Percentiles rank a stretch among this genome's conserved stretches.
These are phyloP conservation scores for Curvularia spicifera DNA, from an alignment of 2,329 filamentous ascomycete species.

Conservation along the genomic window DNA sequence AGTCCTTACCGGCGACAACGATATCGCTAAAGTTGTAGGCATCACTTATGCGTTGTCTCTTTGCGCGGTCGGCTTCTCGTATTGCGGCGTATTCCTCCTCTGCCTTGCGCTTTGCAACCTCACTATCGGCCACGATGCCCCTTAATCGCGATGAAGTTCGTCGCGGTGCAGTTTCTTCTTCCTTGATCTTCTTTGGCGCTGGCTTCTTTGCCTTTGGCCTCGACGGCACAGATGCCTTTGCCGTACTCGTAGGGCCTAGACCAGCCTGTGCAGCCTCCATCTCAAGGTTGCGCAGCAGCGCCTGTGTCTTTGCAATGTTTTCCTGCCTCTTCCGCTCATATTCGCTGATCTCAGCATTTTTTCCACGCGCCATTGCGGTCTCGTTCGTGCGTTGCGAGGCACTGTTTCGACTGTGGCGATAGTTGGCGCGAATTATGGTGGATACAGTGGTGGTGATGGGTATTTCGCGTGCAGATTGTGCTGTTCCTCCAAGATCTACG, in stretches of 20 bases:
- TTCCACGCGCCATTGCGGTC: constrained; percentile 41
- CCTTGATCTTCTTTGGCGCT: constrained; percentile 61
- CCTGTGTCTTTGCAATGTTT: constrained; percentile 87
- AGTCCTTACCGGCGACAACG: constrained; percentile 79
- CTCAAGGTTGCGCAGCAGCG: constrained; percentile 78
- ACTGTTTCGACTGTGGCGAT: not conserved
- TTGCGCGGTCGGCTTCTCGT: constrained; percentile 64
- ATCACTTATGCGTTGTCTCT: constrained; percentile 68
- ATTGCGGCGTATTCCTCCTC: constrained; percentile 67
- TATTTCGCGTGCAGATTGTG: not conserved
- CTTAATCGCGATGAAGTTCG: constrained; percentile 67
- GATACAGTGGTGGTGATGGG: not conserved
- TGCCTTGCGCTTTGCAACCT: constrained; percentile 71
- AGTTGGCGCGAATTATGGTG: constrained; percentile 7
- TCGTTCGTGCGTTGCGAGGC: not conserved
- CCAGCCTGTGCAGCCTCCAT: constrained; percentile 71
- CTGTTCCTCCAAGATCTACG: constrained; percentile 3
- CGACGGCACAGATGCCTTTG: constrained; percentile 55
- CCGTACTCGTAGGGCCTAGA: constrained; percentile 65
- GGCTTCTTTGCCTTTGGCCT: constrained; percentile 52
- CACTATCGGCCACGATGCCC: constrained; percentile 70
- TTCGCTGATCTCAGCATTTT: constrained; percentile 71
- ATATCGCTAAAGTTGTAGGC: constrained; percentile 78
- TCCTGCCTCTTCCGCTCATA: constrained; percentile 86
- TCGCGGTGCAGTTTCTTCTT: constrained; percentile 61